phyloP scores from a whole-genome alignment of 2,329 filamentous ascomycete species.

The Cryphonectria naterciae region DNA sequence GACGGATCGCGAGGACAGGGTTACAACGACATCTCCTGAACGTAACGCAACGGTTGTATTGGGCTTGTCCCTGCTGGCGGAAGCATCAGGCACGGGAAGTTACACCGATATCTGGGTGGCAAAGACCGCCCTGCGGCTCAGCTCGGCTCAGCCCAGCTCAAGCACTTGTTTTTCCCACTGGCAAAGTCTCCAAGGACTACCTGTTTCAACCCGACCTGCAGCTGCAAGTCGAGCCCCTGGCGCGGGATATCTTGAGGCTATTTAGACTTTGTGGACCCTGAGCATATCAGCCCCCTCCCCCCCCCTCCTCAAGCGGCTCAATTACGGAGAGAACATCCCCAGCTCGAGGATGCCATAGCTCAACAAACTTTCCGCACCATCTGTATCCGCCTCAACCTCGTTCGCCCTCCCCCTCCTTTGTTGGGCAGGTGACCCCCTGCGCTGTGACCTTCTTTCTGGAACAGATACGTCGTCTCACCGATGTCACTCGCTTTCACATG shows the following conservation, averaged over 20 bases:
- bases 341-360: constrained; percentile 24
- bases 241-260: not conserved
- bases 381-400: not conserved
- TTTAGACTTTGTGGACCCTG: constrained; percentile 7
- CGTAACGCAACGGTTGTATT: not conserved
- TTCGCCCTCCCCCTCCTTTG: not conserved
- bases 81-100: constrained; percentile 3
- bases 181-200: not conserved
- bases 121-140: not conserved
- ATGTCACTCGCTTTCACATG: constrained; percentile 27
- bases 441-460: not conserved
- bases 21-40: not conserved
- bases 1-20: not conserved
- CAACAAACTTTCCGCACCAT: constrained; percentile 5
- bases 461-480: not conserved
- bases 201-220: constrained; percentile 1
- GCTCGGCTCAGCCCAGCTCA: not conserved
- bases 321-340: not conserved
- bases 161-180: not conserved
- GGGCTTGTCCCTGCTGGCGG: not conserved
- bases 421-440: not conserved
- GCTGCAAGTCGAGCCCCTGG: not conserved
- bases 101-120: not conserved
- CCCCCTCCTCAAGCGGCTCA: not conserved
- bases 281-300: constrained; percentile 19